Conservation (phyloP, 257 asterid genomes). For the Solanum chilense region DNA sequence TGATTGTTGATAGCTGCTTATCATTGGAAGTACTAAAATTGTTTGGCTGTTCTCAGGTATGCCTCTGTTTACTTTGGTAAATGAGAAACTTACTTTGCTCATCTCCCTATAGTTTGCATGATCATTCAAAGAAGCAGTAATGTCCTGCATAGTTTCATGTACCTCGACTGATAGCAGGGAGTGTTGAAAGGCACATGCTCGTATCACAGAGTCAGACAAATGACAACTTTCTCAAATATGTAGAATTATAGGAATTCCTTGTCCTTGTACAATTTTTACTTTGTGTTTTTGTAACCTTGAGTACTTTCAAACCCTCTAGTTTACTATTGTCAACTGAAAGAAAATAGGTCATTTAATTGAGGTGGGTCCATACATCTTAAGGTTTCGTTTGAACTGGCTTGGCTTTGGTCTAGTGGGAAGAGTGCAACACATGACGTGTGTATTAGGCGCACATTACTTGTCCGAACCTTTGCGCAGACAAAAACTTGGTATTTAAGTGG, state of each 20-base stretch:
- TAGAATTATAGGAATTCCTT: background rate
- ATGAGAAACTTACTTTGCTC: background rate
- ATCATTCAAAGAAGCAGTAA: background rate
- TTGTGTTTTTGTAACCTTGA: background rate
- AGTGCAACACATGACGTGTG: background rate
- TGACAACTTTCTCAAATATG: background rate
- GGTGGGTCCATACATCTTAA: background rate
- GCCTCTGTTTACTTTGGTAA: background rate
- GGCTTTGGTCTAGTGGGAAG: background rate
- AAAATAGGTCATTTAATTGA: background rate
- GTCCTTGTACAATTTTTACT: background rate
- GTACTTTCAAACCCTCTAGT: background rate
- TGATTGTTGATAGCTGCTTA: constrained; percentile 71
- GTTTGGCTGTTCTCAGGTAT: constrained; percentile 92
- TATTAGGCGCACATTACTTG: background rate
- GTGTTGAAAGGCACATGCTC: background rate
- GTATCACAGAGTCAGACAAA: background rate
- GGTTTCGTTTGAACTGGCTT: background rate
- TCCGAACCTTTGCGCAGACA: background rate
- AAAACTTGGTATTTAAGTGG: background rate
- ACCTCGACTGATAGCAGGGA: background rate
- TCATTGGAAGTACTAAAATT: constrained; percentile 59
- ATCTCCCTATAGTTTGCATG: background rate
- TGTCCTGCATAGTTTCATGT: background rate
- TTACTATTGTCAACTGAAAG: background rate